phyloP scores from a whole-genome alignment of 352 stramenopile genomes.

The Pythium coloratum region DNA sequence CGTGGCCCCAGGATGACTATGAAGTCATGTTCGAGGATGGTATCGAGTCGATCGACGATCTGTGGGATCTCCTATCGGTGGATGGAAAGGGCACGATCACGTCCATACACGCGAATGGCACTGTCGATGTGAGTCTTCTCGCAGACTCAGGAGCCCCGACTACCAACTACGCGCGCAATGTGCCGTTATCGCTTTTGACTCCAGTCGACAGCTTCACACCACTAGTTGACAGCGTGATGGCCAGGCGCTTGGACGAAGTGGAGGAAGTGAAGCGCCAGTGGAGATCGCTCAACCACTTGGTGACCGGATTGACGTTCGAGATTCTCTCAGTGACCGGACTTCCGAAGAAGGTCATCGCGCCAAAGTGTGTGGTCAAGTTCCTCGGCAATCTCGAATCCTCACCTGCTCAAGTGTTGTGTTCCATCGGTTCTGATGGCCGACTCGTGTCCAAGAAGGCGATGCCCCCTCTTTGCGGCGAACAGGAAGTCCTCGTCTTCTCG shows the following conservation, averaged over 20 bases:
- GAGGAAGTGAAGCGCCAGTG: conserved; percentile 27
- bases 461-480: not conserved
- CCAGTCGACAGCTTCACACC: conserved; percentile 49
- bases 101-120: conserved; percentile 48
- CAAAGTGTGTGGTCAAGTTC: conserved; percentile 49
- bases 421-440: conserved; percentile 1
- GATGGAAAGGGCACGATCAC: conserved; percentile 58
- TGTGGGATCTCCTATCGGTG: conserved; percentile 60
- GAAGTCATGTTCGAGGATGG: conserved; percentile 55
- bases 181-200: conserved; percentile 34
- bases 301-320: conserved; percentile 45
- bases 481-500: conserved; percentile 2
- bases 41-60: conserved; percentile 57
- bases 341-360: conserved; percentile 30
- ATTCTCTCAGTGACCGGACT: conserved; percentile 50
- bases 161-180: conserved; percentile 30
- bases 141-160: conserved; percentile 5
- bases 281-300: conserved; percentile 35
- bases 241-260: conserved; percentile 30
- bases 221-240: conserved; percentile 38
- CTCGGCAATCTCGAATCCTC: conserved; percentile 33
- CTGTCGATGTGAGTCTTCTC: conserved; percentile 49
- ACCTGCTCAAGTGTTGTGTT: conserved; percentile 1
- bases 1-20: conserved; percentile 51
- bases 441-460: conserved; percentile 12